Conservation (phyloP, 768 basidiomycete genomes). For the Nidularia pulvinata region DNA sequence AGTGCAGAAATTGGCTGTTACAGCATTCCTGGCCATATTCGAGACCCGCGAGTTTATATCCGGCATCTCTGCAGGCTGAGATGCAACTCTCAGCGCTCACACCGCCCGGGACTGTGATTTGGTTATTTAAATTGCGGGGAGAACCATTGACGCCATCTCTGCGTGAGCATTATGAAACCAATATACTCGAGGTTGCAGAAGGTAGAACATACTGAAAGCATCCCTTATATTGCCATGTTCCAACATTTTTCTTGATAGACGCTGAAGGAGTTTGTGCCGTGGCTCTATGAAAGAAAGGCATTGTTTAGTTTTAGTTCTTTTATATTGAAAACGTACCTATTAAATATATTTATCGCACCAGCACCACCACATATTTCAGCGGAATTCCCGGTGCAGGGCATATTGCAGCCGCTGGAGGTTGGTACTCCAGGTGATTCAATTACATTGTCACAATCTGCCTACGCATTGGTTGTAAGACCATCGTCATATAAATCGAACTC, state of each 20-base stretch:
- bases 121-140: constrained; percentile 10
- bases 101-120: constrained; percentile 4
- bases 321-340: no score
- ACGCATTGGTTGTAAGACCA: no score
- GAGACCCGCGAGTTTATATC: constrained; percentile 9
- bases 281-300: neutral
- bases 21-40: constrained; percentile 10
- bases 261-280: neutral
- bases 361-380: neutral
- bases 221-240: constrained; percentile 10
- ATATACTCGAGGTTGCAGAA: neutral
- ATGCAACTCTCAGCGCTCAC: constrained; percentile 11
- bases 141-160: neutral
- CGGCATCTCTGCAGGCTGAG: constrained; percentile 13
- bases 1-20: no score
- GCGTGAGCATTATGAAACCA: constrained; percentile 1
- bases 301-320: neutral
- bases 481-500: neutral
- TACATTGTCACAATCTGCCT: neutral
- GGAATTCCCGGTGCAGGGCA: neutral
- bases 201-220: constrained; percentile 7
- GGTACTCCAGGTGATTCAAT: neutral
- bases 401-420: neutral
- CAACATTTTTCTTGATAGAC: constrained; percentile 10
- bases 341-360: neutral